These are phyloP conservation scores for Beauveria caledonica DNA, from an alignment of 2,329 filamentous ascomycete genomes.

Conservation along the genomic window DNA sequence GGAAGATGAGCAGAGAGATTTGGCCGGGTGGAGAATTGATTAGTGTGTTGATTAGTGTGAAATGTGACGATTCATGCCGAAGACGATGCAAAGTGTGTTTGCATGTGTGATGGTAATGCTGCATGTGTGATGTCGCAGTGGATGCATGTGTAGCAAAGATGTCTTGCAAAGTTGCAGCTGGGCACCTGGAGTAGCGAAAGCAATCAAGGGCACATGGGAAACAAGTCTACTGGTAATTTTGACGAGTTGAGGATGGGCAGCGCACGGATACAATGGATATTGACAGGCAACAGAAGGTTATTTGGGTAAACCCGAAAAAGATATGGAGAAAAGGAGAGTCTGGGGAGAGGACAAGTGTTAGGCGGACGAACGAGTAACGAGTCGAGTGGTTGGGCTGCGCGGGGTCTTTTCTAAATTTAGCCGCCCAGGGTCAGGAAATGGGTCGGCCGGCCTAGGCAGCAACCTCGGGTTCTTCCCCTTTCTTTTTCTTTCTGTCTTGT, in stretches of 20 bases:
- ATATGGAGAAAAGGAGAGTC: no score
- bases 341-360: neutral
- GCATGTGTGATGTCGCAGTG: neutral
- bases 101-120: neutral
- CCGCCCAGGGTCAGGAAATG: neutral
- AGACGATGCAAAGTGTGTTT: neutral
- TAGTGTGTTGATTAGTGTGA: neutral
- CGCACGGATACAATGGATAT: no score
- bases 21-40: neutral
- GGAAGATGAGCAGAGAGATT: neutral
- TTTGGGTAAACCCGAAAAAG: no score
- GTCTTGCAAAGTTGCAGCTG: no score
- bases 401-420: neutral
- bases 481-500: neutral
- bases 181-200: no score
- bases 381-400: neutral
- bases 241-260: no score
- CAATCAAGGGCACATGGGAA: no score
- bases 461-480: neutral
- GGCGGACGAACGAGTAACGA: neutral
- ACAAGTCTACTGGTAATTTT: no score
- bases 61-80: neutral
- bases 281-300: no score
- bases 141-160: neutral
- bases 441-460: neutral